Percentiles rank a stretch among this genome's conserved stretches.
phyloP scores from a whole-genome alignment of 2,329 filamentous ascomycete species.

The Nemania serpens region DNA sequence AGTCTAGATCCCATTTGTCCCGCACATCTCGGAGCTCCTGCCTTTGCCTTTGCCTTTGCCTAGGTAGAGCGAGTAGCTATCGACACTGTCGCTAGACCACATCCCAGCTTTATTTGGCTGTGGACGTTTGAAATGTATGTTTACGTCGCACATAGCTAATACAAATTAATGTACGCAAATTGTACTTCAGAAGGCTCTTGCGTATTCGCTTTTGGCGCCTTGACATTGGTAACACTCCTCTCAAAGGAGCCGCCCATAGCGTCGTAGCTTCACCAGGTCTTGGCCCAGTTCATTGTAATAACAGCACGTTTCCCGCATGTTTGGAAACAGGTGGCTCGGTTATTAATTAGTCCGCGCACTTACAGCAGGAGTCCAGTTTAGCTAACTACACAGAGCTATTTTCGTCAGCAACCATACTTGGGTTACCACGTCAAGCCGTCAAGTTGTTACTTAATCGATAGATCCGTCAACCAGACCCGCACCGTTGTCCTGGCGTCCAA shows the following conservation, averaged over 20 bases:
- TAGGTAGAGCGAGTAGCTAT: not conserved
- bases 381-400: not conserved
- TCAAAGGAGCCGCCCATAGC: too few relatives aligned
- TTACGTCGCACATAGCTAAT: not conserved
- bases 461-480: not conserved
- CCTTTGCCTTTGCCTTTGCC: too few relatives aligned
- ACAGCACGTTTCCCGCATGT: not conserved
- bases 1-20: not conserved
- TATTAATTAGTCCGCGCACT: not conserved
- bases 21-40: not conserved
- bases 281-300: not conserved
- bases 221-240: not conserved
- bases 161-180: not conserved
- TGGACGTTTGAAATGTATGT: not conserved
- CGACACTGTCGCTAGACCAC: not conserved
- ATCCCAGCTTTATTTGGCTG: not conserved
- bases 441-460: not conserved
- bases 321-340: not conserved
- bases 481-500: constrained; percentile 1
- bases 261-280: too few relatives aligned
- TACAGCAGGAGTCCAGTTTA: not conserved
- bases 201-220: not conserved
- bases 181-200: not conserved
- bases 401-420: not conserved
- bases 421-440: not conserved